Evolutionary conservation across 345 rosid genomes (phyloP).

Genomic region (Acer yangbiense): DNA sequence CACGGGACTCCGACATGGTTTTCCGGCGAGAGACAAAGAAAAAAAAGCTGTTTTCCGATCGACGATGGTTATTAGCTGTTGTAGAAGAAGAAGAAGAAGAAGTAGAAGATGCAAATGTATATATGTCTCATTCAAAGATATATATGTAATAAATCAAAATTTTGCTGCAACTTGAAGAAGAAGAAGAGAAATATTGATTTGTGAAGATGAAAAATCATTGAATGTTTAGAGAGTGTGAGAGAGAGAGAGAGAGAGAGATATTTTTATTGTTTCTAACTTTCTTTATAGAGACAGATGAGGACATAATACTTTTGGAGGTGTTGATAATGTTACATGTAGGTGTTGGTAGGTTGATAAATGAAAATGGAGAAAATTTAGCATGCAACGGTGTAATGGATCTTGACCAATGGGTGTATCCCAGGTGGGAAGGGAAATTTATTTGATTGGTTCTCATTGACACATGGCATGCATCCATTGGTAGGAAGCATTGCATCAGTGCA

Average conservation of each 20-base stretch:
- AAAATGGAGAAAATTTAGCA: too few species aligned
- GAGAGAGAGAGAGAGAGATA: too few species aligned
- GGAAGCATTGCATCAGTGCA: too few species aligned
- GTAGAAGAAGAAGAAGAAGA: background rate
- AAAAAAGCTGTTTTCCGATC: background rate
- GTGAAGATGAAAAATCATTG: background rate
- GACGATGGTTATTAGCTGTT: background rate
- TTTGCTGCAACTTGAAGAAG: background rate
- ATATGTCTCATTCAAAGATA: background rate
- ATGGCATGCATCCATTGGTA: too few species aligned
- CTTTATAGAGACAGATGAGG: background rate
- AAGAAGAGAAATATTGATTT: background rate
- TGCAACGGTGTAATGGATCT: too few species aligned
- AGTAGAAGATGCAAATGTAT: background rate
- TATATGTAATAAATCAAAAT: background rate
- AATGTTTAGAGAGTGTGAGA: background rate
- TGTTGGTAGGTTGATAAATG: background rate
- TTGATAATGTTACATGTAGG: background rate
- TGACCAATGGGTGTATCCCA: too few species aligned
- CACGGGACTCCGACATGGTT: slow-evolving; percentile 34
- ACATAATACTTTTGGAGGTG: background rate
- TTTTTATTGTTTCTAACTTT: background rate
- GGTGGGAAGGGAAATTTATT: too few species aligned
- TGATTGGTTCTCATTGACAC: too few species aligned
- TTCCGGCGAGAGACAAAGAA: background rate